A percentile compares a stretch with the other conserved stretches of the same genome.
Evolutionary conservation across 352 stramenopile genomes (phyloP).

Genomic region (Pythium pyrilobum): DNA sequence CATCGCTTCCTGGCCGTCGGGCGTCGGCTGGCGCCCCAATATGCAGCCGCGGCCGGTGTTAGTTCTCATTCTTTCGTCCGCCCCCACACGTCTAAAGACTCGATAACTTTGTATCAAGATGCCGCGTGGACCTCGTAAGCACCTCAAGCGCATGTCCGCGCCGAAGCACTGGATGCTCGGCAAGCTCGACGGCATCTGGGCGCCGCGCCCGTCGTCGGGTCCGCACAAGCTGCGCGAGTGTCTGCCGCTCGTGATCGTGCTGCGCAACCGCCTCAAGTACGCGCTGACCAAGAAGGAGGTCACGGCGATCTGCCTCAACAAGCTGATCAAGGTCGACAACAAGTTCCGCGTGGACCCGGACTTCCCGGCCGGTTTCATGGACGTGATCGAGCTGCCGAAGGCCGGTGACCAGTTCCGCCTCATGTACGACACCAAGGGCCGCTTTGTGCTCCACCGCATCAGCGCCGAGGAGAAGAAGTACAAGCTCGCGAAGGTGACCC

Average conservation of each 20-base stretch:
- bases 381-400: conserved; percentile 98
- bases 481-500: conserved; percentile 99
- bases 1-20: no score
- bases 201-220: conserved; percentile 92
- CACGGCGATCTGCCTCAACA: conserved; percentile 99
- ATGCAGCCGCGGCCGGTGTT: no score
- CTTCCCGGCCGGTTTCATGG: conserved; percentile 99
- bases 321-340: conserved; percentile 97
- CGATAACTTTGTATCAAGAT: conserved; percentile 25
- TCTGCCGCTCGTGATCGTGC: conserved; percentile 96
- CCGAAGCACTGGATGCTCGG: conserved; percentile 89
- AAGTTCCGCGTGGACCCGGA: conserved; percentile 97
- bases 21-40: no score
- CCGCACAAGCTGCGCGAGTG: conserved; percentile 99
- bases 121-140: conserved; percentile 83
- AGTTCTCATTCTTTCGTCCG: conserved; percentile 28
- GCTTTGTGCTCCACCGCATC: conserved; percentile 97
- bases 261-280: conserved; percentile 99
- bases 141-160: conserved; percentile 84
- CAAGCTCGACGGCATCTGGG: conserved; percentile 91
- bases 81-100: conserved; percentile 8
- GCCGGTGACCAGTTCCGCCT: conserved; percentile 96
- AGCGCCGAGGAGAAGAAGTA: conserved; percentile 95
- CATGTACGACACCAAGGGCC: conserved; percentile 98
- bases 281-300: conserved; percentile 98